Conservation (phyloP, 2,329 filamentous ascomycete genomes). For the Pseudonectria buxi region DNA sequence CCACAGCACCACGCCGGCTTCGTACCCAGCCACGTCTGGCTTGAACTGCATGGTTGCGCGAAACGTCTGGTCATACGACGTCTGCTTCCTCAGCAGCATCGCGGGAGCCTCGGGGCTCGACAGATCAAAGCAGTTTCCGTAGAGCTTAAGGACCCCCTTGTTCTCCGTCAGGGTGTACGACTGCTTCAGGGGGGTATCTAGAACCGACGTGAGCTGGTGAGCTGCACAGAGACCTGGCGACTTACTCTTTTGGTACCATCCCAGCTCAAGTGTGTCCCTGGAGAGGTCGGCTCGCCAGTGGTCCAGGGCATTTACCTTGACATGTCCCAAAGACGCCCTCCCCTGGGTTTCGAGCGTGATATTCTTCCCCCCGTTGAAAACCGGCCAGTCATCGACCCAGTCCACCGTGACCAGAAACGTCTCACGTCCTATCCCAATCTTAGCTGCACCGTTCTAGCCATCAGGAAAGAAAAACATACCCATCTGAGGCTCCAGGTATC, state of each 20-base stretch:
- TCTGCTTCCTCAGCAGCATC: constrained; percentile 49
- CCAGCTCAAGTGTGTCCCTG: constrained; percentile 10
- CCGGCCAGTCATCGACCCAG: constrained; percentile 19
- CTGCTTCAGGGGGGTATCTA: constrained; percentile 17
- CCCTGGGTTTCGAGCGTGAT: constrained; percentile 14
- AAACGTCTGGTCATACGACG: constrained; percentile 35
- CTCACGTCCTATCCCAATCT: constrained; percentile 13
- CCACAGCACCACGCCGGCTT: constrained; percentile 48
- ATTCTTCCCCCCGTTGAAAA: constrained; percentile 19
- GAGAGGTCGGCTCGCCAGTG: constrained; percentile 13
- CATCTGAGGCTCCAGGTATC: constrained; percentile 16
- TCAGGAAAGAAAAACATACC: constrained; percentile 1
- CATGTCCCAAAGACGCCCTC: constrained; percentile 3
- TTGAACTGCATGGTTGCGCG: constrained; percentile 38
- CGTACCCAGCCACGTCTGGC: constrained; percentile 34
- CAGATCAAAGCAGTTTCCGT: constrained; percentile 46
- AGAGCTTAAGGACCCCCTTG: constrained; percentile 38
- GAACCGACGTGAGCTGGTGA: not conserved
- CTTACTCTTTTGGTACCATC: constrained; percentile 23
- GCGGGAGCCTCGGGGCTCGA: constrained; percentile 43
- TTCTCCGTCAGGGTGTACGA: constrained; percentile 40
- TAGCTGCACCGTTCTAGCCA: not conserved
- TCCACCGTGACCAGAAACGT: constrained; percentile 19
- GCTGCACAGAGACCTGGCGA: accelerated
- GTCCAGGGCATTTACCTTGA: not conserved